A percentile compares a stretch with the other conserved stretches of the same genome.
phyloP scores from a whole-genome alignment of 306 rosid genomes.

The Dicorynia guianensis region DNA sequence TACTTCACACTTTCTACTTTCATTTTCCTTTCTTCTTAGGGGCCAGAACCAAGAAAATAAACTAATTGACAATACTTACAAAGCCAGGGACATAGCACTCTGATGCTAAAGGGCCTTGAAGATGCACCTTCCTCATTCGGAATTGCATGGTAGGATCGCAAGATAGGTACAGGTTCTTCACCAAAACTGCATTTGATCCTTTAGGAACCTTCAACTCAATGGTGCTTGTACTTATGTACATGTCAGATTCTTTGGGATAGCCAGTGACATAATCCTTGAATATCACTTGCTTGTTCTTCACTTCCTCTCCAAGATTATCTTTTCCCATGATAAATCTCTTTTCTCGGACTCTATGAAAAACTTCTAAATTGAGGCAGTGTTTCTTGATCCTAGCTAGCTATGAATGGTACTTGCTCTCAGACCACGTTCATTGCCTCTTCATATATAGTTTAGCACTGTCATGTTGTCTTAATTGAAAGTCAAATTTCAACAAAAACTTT shows the following conservation, averaged over 20 bases:
- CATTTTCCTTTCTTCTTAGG: background rate
- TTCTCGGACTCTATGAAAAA: too few relatives aligned
- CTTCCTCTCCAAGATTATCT: slow-evolving; percentile 33
- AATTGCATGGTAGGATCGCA: slow-evolving; percentile 53
- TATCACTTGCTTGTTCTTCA: slow-evolving; percentile 43
- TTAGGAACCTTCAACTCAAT: slow-evolving; percentile 42
- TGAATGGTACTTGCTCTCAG: too few relatives aligned
- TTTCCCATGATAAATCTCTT: slow-evolving; percentile 11
- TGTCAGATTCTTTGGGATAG: slow-evolving; percentile 38
- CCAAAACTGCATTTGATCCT: slow-evolving; percentile 39
- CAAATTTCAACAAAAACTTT: too few relatives aligned
- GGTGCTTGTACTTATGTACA: slow-evolving; percentile 29
- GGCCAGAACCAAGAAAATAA: background rate
- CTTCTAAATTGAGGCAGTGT: too few relatives aligned
- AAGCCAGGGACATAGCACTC: slow-evolving; percentile 38
- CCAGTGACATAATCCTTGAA: slow-evolving; percentile 36
- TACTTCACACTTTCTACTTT: background rate
- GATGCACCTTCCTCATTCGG: slow-evolving; percentile 32
- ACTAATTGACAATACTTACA: slow-evolving; percentile 30
- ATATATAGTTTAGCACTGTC: too few relatives aligned
- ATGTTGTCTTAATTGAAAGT: too few relatives aligned
- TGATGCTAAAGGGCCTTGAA: slow-evolving; percentile 26
- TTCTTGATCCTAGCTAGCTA: too few relatives aligned
- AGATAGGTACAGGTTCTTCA: slow-evolving; percentile 44
- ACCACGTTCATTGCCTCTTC: too few relatives aligned